phyloP scores from a whole-genome alignment of 2,329 filamentous ascomycete genomes.

The Harringtonia lauricola region DNA sequence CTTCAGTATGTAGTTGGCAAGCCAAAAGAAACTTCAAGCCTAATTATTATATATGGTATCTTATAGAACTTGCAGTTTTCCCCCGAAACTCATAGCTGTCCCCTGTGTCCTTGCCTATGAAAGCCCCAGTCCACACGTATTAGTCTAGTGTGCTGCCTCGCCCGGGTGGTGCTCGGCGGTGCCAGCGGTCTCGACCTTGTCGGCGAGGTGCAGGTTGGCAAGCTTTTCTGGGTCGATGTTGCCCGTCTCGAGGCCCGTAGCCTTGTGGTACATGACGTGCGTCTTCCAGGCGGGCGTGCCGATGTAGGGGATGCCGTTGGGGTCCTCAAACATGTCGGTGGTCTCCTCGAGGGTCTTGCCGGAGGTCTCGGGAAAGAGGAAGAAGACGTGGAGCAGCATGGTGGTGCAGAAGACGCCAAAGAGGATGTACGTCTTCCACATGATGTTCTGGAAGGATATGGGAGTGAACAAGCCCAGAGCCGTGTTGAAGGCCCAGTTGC shows the following conservation, averaged over 20 bases:
- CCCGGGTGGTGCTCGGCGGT: background rate
- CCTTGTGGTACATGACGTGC: conserved; percentile 21
- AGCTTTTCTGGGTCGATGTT: conserved; percentile 23
- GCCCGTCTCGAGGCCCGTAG: conserved; percentile 22
- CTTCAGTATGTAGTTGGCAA: too few relatives aligned
- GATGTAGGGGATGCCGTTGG: conserved; percentile 25
- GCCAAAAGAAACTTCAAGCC: too few relatives aligned
- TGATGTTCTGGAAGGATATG: conserved; percentile 31
- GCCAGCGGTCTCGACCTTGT: conserved; percentile 8
- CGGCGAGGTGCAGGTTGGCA: conserved; percentile 10
- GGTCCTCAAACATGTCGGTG: conserved; percentile 23
- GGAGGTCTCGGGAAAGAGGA: conserved; percentile 23
- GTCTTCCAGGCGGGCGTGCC: conserved; percentile 32
- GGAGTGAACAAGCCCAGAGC: conserved; percentile 27
- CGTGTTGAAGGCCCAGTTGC: conserved; percentile 30
- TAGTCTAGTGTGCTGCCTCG: too few relatives aligned
- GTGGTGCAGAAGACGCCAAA: conserved; percentile 27
- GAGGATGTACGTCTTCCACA: conserved; percentile 49
- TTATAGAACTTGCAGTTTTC: too few relatives aligned
- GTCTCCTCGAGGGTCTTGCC: conserved; percentile 24
- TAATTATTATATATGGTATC: too few relatives aligned
- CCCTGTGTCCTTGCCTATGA: too few relatives aligned
- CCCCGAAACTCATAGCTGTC: too few relatives aligned
- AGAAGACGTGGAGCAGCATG: conserved; percentile 23
- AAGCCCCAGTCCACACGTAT: too few relatives aligned